These are phyloP conservation scores for Fusarium sp. DNA, from an alignment of 2,329 filamentous ascomycete species.

Conservation along the genomic window DNA sequence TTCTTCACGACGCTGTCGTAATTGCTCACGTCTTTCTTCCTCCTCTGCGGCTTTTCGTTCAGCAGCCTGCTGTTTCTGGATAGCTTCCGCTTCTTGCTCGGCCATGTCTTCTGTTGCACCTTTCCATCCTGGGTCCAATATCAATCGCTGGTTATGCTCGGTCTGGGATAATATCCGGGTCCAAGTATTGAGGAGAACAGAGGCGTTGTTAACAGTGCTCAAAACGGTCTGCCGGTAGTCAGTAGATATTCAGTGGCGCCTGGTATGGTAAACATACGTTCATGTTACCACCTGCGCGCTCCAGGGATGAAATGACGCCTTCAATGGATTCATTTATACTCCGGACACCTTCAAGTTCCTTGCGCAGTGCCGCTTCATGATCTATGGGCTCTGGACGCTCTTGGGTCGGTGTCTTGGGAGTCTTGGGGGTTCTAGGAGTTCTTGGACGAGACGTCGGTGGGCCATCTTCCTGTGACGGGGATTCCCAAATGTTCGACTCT, in stretches of 20 bases:
- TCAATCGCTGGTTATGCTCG: slow-evolving; percentile 94
- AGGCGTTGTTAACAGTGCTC: slow-evolving; percentile 86
- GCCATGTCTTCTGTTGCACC: slow-evolving; percentile 86
- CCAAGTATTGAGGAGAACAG: slow-evolving; percentile 93
- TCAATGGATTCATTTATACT: slow-evolving; percentile 92
- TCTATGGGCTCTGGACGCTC: slow-evolving; percentile 64
- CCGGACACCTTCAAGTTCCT: slow-evolving; percentile 84
- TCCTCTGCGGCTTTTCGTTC: slow-evolving; percentile 83
- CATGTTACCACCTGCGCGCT: slow-evolving; percentile 82
- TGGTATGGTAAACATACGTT: slow-evolving; percentile 59
- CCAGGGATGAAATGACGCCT: slow-evolving; percentile 76
- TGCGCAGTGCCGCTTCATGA: slow-evolving; percentile 79
- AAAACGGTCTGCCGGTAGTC: slow-evolving; percentile 73
- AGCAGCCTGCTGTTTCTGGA: slow-evolving; percentile 78
- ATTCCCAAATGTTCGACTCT: slow-evolving; percentile 63
- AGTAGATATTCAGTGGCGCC: slow-evolving; percentile 17
- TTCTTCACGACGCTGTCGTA: slow-evolving; percentile 72
- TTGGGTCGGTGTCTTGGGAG: slow-evolving; percentile 60
- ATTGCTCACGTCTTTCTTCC: slow-evolving; percentile 79
- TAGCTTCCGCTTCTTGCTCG: slow-evolving; percentile 86
- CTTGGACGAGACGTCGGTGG: slow-evolving; percentile 49
- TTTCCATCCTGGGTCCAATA: slow-evolving; percentile 90
- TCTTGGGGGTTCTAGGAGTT: slow-evolving; percentile 60
- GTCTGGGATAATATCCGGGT: slow-evolving; percentile 95
- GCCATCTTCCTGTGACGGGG: slow-evolving; percentile 53